Base-by-base conservation (phyloP, 352 stramenopile species). In the Pythium coloratum region DNA sequence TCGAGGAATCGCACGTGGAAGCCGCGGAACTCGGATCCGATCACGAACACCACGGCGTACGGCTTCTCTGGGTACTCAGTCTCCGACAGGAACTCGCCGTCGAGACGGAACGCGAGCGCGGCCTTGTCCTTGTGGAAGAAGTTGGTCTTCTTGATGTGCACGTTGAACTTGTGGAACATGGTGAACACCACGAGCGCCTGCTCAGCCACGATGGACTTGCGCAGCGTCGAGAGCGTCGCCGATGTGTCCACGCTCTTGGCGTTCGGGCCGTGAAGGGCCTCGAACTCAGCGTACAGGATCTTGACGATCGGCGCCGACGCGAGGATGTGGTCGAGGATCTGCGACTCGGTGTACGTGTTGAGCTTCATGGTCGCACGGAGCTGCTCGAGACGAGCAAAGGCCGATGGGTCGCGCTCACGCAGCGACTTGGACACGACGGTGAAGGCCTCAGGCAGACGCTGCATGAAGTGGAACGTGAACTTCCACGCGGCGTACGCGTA, bases 1-100 rank as follows among this genome's bases (percentile, higher is more conserved):
- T 99, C 95, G 33, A 97, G 82, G 82, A 99, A 99, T 55, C 97
- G 94, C 42, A 98, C 94, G 82, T 99, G 97, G 84, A 98, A 99
- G 16, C 93, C 97, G 69, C 97, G 95, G 88, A 99, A 99, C 56
- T 97, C 89, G 18, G 94, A 91, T 10, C 97, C 97, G 69, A 98
- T 95, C 7, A 96, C 90, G 72, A 92, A 98, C 75, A 99, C 94
- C 44, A 99, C 77, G 4, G 93, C 96, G 74, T 95, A 98, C 42
- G 97, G 97, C 51, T 88, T 76, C 66, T 98, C 90, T 6, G 84
- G 84, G 69, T 87, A 88, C 59, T 89, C 79, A 0, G 86, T 92
- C 51, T 76, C 78, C 36, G 77, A 88, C 8, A 95, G 71, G 73
- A 93, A 93, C 64, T 85, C 80, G 49, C 80, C 76, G 54, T 95